Evolutionary conservation across 495 filamentous ascomycete species (phyloP).

Genomic region (Podospora pseudoanserina): DNA sequence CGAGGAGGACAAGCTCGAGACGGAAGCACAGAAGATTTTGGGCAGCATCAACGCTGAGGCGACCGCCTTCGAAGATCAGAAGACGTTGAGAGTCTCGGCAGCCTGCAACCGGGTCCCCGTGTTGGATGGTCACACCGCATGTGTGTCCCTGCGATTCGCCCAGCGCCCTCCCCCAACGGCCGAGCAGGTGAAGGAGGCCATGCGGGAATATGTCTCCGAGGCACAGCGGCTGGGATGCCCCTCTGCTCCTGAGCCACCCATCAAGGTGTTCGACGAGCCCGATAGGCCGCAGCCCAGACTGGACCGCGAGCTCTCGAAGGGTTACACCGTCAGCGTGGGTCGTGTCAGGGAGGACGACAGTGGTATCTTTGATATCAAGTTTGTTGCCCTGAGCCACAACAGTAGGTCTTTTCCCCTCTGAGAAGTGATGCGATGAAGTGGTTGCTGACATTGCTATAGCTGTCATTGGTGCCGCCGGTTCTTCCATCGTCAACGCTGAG

Average conservation of each 20-base stretch:
- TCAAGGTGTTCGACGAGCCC: slow-evolving; percentile 73
- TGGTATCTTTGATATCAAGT: slow-evolving; percentile 78
- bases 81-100: slow-evolving; percentile 63
- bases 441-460: slow-evolving; percentile 42
- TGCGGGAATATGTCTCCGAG: slow-evolving; percentile 71
- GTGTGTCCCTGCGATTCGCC: slow-evolving; percentile 71
- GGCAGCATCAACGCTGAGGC: slow-evolving; percentile 61
- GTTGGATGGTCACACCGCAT: slow-evolving; percentile 80
- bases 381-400: slow-evolving; percentile 80
- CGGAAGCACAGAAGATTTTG: slow-evolving; percentile 82
- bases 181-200: slow-evolving; percentile 63
- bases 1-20: slow-evolving; percentile 85
- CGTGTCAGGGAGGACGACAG: slow-evolving; percentile 69
- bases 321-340: slow-evolving; percentile 80
- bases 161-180: slow-evolving; percentile 52
- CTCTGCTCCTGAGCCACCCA: slow-evolving; percentile 68
- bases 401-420: slow-evolving; percentile 49
- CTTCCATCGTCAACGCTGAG: slow-evolving; percentile 91
- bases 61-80: slow-evolving; percentile 63
- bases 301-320: slow-evolving; percentile 68
- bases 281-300: slow-evolving; percentile 83
- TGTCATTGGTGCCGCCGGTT: slow-evolving; percentile 91
- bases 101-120: slow-evolving; percentile 82
- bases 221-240: slow-evolving; percentile 70
- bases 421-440: not conserved